Percentiles rank a stretch among this genome's conserved stretches.
These are phyloP conservation scores for Lophiotrema nucula DNA, from an alignment of 495 filamentous ascomycete species.

Conservation along the genomic window DNA sequence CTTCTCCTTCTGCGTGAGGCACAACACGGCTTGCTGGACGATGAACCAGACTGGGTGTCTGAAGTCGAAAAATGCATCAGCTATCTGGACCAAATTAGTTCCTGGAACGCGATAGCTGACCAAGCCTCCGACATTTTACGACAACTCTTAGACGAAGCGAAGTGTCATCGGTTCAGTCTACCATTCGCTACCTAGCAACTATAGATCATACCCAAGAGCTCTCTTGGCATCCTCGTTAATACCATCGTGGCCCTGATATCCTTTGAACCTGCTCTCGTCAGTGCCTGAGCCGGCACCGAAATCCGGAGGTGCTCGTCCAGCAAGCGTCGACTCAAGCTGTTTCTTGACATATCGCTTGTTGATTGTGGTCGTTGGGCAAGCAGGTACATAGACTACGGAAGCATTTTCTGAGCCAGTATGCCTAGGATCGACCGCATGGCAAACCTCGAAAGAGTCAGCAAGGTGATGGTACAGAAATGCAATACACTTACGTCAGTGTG, in stretches of 20 bases:
- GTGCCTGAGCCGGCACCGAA: neutral
- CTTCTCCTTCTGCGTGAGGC: no score
- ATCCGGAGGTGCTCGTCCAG: neutral
- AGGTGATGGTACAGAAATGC: neutral
- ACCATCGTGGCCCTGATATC: neutral
- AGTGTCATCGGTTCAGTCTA: no score
- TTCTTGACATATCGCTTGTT: neutral
- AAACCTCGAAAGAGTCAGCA: neutral
- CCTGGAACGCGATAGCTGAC: no score
- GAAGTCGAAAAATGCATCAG: no score
- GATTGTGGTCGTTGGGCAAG: neutral
- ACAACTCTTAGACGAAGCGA: no score
- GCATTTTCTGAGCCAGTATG: neutral
- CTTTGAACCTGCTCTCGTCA: neutral
- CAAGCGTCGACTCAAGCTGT: neutral
- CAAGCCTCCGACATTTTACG: no score
- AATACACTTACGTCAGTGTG: constrained; percentile 4
- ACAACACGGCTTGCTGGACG: no score
- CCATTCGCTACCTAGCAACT: neutral
- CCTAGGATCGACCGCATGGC: neutral
- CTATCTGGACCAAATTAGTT: no score
- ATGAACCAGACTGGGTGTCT: no score
- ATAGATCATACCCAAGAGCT: neutral
- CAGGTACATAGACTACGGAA: neutral
- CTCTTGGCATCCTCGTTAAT: neutral